Base-by-base conservation (phyloP, 805 yeast genomes). In the Myxozyma mucilagina region DNA sequence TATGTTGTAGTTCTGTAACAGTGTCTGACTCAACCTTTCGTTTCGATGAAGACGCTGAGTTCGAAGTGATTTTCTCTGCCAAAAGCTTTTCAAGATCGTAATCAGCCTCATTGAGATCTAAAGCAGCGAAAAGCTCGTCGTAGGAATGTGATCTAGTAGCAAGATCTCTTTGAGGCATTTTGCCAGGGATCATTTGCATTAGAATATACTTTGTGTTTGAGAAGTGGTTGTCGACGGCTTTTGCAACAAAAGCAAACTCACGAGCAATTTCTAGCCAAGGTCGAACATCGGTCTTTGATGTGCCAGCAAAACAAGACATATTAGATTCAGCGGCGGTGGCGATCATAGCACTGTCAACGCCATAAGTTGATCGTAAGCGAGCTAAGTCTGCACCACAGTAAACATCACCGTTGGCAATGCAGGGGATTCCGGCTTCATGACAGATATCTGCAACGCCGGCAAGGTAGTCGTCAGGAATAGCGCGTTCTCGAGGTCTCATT, bases 251-350 rank as follows among this genome's bases (percentile, higher is more conserved):
- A 35, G 85, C 69, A 64, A 83, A 89, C 63, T 89, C 87, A 49
- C 77, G 78, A 10, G 84, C 79, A 10, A 82, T 75, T 31, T 76
- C 71, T 31, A 74, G 78, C 89, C 93, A 89, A 7, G 34, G 42
- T 10, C 50, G 43, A 4, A 82, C 80, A 0, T 74, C 77, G 11
- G 54, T 66, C 20, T 51, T 11, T 24, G 57, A 39, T 1, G 43
- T 9, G 32, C 63, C 63, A 9, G 61, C 36, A 72, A 94, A 94
- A 42, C 89, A 86, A 0, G 96, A 80, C 7, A 96, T 94, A 71
- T 94, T 92, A 6, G 81, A 71, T 74, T 94, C 98, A 0, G 97
- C 98, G 35, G 85, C 84, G 36, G 90, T 87, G 0, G 97, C 99
- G 69, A 92, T 85, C 99, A 94, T 93, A 6, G 90, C 92, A 3